Conservation (phyloP, 2,329 filamentous ascomycete species). For the Penicillium sp. region DNA sequence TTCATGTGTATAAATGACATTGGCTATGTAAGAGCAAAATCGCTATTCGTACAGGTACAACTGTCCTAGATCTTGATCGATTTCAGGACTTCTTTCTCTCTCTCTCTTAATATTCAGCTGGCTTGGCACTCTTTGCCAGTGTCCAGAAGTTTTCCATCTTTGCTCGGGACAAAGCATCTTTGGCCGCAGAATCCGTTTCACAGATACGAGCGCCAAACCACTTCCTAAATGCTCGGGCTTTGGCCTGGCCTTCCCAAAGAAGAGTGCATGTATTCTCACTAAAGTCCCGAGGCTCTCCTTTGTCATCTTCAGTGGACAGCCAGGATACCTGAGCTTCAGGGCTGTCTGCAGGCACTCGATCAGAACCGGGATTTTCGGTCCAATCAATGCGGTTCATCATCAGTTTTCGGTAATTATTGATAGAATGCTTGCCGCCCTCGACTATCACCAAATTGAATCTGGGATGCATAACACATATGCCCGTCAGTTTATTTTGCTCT, state of each 20-base stretch:
- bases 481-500: conserved; percentile 81
- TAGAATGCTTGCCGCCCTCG: conserved; percentile 81
- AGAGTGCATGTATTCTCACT: conserved; percentile 77
- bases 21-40: conserved; percentile 3
- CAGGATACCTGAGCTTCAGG: conserved; percentile 65
- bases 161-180: conserved; percentile 71
- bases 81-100: neutral
- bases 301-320: conserved; percentile 76
- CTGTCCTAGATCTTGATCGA: neutral
- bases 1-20: conserved; percentile 5
- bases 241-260: conserved; percentile 88
- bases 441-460: conserved; percentile 86
- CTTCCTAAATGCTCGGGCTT: conserved; percentile 75
- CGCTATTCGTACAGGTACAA: conserved; percentile 10
- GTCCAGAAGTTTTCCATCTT: conserved; percentile 98
- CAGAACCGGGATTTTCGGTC: conserved; percentile 79
- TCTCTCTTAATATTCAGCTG: conserved; percentile 27
- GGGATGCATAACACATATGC: conserved; percentile 88
- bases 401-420: conserved; percentile 83
- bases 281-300: conserved; percentile 76
- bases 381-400: conserved; percentile 94
- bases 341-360: conserved; percentile 56
- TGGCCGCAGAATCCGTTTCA: conserved; percentile 86
- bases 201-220: conserved; percentile 83
- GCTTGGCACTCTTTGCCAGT: conserved; percentile 68